These are phyloP conservation scores for Leptodermis oblonga DNA, from an alignment of 257 asterid genomes.

Conservation along the genomic window DNA sequence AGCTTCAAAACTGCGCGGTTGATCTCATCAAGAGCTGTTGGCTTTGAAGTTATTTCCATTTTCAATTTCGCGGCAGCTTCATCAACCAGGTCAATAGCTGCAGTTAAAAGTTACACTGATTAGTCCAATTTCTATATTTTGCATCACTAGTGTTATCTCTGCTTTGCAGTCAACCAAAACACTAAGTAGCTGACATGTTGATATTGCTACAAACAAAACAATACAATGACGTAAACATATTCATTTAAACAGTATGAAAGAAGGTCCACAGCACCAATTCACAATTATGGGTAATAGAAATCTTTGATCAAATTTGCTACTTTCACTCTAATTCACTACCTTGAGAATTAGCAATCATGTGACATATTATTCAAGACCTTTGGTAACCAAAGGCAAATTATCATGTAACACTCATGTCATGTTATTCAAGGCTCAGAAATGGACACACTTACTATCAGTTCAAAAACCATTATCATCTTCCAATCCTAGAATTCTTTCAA, in stretches of 20 bases:
- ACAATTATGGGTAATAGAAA: not conserved
- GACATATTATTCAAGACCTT: not conserved
- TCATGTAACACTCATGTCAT: not conserved
- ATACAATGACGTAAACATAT: not conserved
- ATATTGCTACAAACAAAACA: no score
- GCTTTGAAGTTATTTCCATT: slow-evolving; percentile 97
- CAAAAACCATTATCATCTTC: not conserved
- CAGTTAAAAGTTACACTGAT: slow-evolving; percentile 17
- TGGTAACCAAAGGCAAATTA: not conserved
- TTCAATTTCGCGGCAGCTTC: slow-evolving; percentile 97
- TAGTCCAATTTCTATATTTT: not conserved
- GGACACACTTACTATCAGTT: not conserved
- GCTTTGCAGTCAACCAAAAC: not conserved
- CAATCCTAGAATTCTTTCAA: not conserved
- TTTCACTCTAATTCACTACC: not conserved
- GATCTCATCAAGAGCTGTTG: slow-evolving; percentile 91
- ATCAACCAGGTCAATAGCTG: slow-evolving; percentile 95
- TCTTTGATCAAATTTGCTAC: not conserved
- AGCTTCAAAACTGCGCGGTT: slow-evolving; percentile 80
- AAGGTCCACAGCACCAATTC: not conserved
- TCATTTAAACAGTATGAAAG: not conserved
- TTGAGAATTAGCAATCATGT: not conserved
- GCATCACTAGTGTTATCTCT: not conserved
- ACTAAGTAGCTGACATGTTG: not conserved
- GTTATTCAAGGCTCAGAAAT: not conserved